These are phyloP conservation scores for Ophiocordyceps camponoti-saundersi DNA, from an alignment of 2,329 filamentous ascomycete species.

Conservation along the genomic window DNA sequence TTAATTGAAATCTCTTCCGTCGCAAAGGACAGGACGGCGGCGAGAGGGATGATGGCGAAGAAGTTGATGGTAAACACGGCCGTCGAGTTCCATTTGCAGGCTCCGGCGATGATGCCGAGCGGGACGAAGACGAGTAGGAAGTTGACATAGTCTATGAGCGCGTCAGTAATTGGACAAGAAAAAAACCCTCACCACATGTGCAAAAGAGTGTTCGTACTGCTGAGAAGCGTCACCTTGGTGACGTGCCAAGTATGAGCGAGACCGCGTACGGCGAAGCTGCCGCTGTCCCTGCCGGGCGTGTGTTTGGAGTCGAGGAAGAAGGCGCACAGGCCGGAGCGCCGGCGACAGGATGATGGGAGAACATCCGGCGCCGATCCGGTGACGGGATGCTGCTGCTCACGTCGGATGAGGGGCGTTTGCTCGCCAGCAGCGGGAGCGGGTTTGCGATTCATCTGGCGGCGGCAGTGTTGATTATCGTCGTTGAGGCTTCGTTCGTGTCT, in stretches of 20 bases:
- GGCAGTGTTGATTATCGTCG: not conserved
- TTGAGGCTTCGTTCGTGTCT: not conserved
- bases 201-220: slow-evolving; percentile 40
- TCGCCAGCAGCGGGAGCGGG: not conserved
- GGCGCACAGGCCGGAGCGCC: slow-evolving; percentile 2
- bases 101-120: slow-evolving; percentile 51
- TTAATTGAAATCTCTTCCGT: slow-evolving; percentile 61
- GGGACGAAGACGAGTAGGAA: slow-evolving; percentile 59
- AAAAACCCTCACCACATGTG: too few species aligned
- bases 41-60: slow-evolving; percentile 62
- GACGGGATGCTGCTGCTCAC: not conserved
- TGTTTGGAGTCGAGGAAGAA: slow-evolving; percentile 32
- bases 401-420: not conserved
- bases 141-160: slow-evolving; percentile 40
- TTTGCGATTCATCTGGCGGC: not conserved
- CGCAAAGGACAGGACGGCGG: slow-evolving; percentile 57
- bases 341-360: too few species aligned
- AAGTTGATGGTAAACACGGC: slow-evolving; percentile 65
- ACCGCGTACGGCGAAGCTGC: slow-evolving; percentile 25
- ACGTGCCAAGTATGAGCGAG: slow-evolving; percentile 36
- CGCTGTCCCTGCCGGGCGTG: slow-evolving; percentile 34
- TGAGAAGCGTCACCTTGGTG: slow-evolving; percentile 38
- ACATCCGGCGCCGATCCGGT: too few species aligned
- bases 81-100: slow-evolving; percentile 43
- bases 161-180: slow-evolving; percentile 8